These are phyloP conservation scores for Monsonia emarginata DNA, from an alignment of 441 rosid species.

Conservation along the genomic window DNA sequence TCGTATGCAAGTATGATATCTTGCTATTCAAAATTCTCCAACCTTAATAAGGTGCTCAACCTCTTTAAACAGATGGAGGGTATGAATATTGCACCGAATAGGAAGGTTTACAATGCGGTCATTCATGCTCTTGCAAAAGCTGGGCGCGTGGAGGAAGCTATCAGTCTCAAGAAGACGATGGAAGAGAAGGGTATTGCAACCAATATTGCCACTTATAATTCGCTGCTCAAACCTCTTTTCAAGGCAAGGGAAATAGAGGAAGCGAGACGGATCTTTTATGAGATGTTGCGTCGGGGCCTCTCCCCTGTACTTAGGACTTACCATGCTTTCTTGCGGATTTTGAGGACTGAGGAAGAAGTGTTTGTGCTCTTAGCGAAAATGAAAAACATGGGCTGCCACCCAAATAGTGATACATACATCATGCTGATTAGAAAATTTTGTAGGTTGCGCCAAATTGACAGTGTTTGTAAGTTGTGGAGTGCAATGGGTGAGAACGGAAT, in stretches of 20 bases:
- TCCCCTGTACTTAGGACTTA: constrained; percentile 56
- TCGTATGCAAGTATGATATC: constrained; percentile 63
- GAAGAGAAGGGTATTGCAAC: constrained; percentile 60
- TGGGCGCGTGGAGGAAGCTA: constrained; percentile 53
- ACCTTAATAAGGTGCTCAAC: constrained; percentile 55
- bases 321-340: constrained; percentile 61
- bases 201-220: constrained; percentile 69
- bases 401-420: constrained; percentile 62
- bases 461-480: constrained; percentile 56
- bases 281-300: constrained; percentile 50
- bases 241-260: constrained; percentile 48
- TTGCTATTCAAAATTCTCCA: constrained; percentile 67
- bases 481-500: constrained; percentile 58
- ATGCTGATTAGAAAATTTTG: constrained; percentile 82
- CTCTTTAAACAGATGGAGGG: constrained; percentile 57
- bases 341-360: constrained; percentile 55
- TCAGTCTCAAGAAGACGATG: constrained; percentile 51
- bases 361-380: constrained; percentile 66
- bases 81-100: constrained; percentile 51
- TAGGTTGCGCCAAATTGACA: constrained; percentile 66
- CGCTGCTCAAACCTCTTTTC: constrained; percentile 69
- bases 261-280: constrained; percentile 49
- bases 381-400: constrained; percentile 56
- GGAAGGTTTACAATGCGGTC: constrained; percentile 76
- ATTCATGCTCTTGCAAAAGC: constrained; percentile 75